Evolutionary conservation across 2,329 filamentous ascomycete species (phyloP), one percentile per base, ranked within the genome.

Genomic region (Stromatinia cepivora): DNA sequence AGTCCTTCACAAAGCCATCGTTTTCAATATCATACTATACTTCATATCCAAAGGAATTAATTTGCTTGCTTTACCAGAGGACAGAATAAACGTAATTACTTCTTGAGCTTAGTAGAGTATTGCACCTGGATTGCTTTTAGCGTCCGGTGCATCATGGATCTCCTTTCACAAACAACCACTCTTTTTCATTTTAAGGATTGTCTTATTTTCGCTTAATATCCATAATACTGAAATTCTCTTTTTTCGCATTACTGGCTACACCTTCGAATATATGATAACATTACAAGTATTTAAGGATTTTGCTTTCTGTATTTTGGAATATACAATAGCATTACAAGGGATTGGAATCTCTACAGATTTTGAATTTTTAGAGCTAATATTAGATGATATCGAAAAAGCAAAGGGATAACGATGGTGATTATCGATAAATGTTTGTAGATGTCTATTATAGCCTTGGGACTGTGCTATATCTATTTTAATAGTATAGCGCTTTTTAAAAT

Each of bases 311-410:
- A 42, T 50, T 15, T 52, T 53, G 25, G 58, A 64, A 48, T 57
- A 52, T 53, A 45, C 31, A 31, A 31, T 10, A 70, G 42, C 39
- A 48, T 58, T 59, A 46, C 59, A 48, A 67, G 62, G 62, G 48
- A 48, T 67, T 67, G 39, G 22, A 68, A n/a, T 31, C 34, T 69
- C 36, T 66, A 53, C 67, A 39, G 45, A 42, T 62, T 28, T 53
- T 54, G 31, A 3, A 31, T n/a, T 66, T 80, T 78, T 65, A 31
- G 31, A 31, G 31, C 31, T 31, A 73, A 70, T 61, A 65, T 65
- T n/a, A 9, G 67, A 68, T 48, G 66, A 66, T 59, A 59, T 71
- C 58, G 39, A 70, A 70, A 66, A 72, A n/a, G 53, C 62, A 57
- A 34, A 63, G 64, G 63, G 34, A 63, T 61, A n/a, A 61, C 62